Base-by-base conservation (phyloP, 805 yeast species). In the Barnettozyma californica region DNA sequence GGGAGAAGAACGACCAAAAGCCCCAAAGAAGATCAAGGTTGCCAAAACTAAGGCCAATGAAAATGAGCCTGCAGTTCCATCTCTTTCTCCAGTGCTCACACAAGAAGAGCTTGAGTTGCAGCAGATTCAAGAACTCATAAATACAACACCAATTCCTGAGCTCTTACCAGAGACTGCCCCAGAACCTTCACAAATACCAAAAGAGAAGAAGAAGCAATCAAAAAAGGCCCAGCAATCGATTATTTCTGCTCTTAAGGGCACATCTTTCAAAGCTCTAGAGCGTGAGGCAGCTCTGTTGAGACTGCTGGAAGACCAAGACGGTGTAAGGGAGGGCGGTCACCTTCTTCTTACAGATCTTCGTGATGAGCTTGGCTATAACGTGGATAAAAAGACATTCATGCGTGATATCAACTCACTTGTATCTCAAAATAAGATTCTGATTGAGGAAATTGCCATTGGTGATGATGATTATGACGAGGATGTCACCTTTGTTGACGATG, bases 311-410 rank as follows among this genome's bases (percentile, higher is more conserved):
- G 70, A 74, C 26, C 56, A 68, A 26, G 70, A 70, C 14, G 84
- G 83, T 14, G 75, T 77, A 3, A 54, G 71, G 5, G 68, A 69
- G 25, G 66, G 76, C 1, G 74, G 77, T n/a, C 59, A 55, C 14
- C 65, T 60, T 9, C 65, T 82, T 33, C 59, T 68, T 35, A 68
- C 66, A 9, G 62, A 58, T 5, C 54, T 82, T 1, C 70, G 78
- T n/a, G 69, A 66, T 3, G 55, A 52, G 16, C 53, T 76, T 53
- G 74, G 73, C 0, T 68, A 76, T 13, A 63, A 62, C 1, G 68
- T 81, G 16, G 91, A 84, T 54, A 72, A 77, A 31, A 74, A 73
- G 45, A 84, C 91, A 0, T 57, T 78, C 11, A 57, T 60, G 7
- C 70, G 74, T 6, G 84, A 78, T 53, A 66, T 77, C 0, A 53